Base-by-base conservation (phyloP, 2,329 filamentous ascomycete genomes). In the Colletotrichum horii region DNA sequence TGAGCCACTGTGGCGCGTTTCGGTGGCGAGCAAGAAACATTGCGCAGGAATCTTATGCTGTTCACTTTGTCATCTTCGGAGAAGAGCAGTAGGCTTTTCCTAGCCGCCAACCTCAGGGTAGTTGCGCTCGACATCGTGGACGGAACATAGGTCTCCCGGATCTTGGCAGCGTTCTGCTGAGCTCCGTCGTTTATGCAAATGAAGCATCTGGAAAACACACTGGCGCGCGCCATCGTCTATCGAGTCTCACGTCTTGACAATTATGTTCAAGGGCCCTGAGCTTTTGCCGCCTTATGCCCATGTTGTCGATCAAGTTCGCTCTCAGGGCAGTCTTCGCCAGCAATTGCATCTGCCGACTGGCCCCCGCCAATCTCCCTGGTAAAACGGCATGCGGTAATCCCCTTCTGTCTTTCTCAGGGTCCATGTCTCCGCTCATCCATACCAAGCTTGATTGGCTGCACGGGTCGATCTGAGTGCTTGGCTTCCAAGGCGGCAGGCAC, bases 401-500 rank as follows among this genome's bases (percentile, higher is more conserved):
- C 67, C 26, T 61, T 43, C 9, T 30, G 28, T 71, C 68, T 66
- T 75, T 66, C 69, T 75, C 68, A 75, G 61, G 55, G 67, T 71
- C 68, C 58, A 75, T 32, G 52, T 71, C 30, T 52, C 24, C 16
- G 56, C 30, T 30, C 67, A 48, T n/a, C 15, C 30, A 36, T 52
- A 28, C 22, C 19, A 61, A 24, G 26, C 36, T 58, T 72, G 68
- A 75, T 75, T 75, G 72, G 72, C n/a, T 71, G 36, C 16, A 24
- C 16, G 8, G 15, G 61, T 62, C 61, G 55, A 72, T 62, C 72
- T 38, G 19, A 72, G 52, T 36, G 55, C 72, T 72, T 75, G 68
- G 72, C 68, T 66, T 61, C 43, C 19, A 16, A 72, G 36, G 72
- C 24, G 68, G 32, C 55, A 72, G 55, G 72, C 69, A 62, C 30